Percentiles rank a stretch among this genome's conserved stretches.
These are phyloP conservation scores for Sugiyamaella boreocaroliniensis DNA, from an alignment of 805 yeast genomes.

Conservation along the genomic window DNA sequence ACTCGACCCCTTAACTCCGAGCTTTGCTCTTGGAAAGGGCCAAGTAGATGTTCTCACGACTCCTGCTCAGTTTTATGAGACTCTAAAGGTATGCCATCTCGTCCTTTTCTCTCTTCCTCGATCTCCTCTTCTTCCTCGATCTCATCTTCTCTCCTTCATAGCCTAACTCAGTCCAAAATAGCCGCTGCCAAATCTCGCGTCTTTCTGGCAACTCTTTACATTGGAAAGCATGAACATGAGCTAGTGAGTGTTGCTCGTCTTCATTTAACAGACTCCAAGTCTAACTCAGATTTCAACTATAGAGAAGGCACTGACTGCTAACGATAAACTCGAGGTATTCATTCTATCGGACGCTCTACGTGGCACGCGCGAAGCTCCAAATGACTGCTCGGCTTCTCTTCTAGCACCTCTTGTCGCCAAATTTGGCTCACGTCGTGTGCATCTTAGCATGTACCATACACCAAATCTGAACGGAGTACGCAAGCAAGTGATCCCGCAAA, in stretches of 20 bases:
- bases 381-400: constrained; percentile 66
- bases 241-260: constrained; percentile 28
- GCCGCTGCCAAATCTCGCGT: constrained; percentile 54
- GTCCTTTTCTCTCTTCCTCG: neutral
- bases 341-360: constrained; percentile 81
- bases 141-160: neutral
- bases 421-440: constrained; percentile 61
- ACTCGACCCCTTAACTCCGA: constrained; percentile 58
- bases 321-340: constrained; percentile 58
- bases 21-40: constrained; percentile 51
- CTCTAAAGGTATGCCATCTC: constrained; percentile 38
- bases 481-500: constrained; percentile 60
- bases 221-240: constrained; percentile 79
- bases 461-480: constrained; percentile 72
- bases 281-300: constrained; percentile 34
- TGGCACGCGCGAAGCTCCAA: constrained; percentile 90
- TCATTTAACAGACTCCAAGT: neutral
- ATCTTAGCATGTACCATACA: constrained; percentile 79
- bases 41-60: constrained; percentile 55
- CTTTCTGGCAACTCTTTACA: constrained; percentile 77
- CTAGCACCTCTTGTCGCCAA: constrained; percentile 58
- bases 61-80: constrained; percentile 68
- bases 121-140: neutral
- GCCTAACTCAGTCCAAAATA: constrained; percentile 41
- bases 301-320: constrained; percentile 49